Conservation (phyloP, 345 rosid species). For the Lepidium aucheri region DNA sequence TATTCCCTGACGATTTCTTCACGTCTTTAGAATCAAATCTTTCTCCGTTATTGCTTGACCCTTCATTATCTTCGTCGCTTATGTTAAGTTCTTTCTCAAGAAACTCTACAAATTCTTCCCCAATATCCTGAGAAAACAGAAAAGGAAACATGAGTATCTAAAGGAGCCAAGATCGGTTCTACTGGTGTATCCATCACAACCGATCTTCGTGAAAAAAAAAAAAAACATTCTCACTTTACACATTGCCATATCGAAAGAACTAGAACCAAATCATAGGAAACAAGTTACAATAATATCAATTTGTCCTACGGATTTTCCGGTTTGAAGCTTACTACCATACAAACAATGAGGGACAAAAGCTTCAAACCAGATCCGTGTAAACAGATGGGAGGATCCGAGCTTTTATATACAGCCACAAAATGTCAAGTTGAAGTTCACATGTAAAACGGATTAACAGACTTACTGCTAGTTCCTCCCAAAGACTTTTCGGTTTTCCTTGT, state of each 20-base stretch:
- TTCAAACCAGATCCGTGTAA: neutral
- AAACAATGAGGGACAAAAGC: neutral
- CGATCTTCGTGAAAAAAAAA: neutral
- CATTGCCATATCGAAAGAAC: neutral
- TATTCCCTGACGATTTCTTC: conserved; percentile 25
- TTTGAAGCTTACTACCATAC: neutral
- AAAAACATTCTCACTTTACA: neutral
- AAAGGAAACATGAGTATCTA: neutral
- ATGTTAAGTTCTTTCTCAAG: conserved; percentile 83
- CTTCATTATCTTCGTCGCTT: conserved; percentile 36
- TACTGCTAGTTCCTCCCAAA: conserved; percentile 94
- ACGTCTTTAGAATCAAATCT: conserved; percentile 10
- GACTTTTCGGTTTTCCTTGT: conserved; percentile 81
- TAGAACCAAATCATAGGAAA: conserved; percentile 1
- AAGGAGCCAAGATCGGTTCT: neutral
- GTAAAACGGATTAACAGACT: neutral
- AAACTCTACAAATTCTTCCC: conserved; percentile 93
- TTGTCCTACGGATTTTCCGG: neutral
- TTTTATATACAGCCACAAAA: neutral
- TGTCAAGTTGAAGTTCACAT: neutral
- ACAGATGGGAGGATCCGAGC: neutral
- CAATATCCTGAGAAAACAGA: conserved; percentile 50
- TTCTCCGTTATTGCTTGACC: conserved; percentile 14
- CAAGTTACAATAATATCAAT: neutral
- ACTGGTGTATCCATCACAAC: neutral